phyloP scores from a whole-genome alignment of 2,329 filamentous ascomycete genomes.

The Neonectria ditissima region DNA sequence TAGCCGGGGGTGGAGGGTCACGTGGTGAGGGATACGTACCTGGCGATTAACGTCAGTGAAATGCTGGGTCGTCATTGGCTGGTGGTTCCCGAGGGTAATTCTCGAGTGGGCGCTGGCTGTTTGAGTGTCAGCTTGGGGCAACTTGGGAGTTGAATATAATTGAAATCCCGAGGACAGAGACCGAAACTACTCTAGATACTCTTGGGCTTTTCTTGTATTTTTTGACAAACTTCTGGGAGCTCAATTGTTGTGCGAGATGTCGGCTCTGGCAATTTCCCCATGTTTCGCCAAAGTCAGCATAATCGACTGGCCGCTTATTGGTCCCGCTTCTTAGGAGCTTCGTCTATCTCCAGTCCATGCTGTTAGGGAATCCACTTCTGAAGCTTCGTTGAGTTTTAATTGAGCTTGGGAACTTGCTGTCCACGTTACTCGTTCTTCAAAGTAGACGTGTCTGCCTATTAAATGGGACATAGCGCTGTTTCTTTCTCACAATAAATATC shows the following conservation, averaged over 20 bases:
- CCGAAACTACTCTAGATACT: background rate
- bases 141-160: no score
- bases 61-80: conserved; percentile 23
- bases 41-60: conserved; percentile 34
- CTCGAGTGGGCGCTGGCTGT: background rate
- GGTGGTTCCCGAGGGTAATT: conserved; percentile 30
- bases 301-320: conserved; percentile 38
- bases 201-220: background rate
- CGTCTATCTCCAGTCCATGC: background rate
- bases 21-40: conserved; percentile 37
- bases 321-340: conserved; percentile 20
- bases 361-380: no score
- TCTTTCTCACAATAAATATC: no score
- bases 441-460: no score
- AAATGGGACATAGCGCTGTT: no score
- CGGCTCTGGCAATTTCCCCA: background rate
- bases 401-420: no score
- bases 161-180: accelerated
- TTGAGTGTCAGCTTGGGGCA: background rate
- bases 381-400: no score
- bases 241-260: conserved; percentile 9
- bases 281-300: conserved; percentile 38
- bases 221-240: background rate
- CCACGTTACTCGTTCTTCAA: no score
- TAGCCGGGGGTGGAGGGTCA: conserved; percentile 42